Conservation (phyloP, 2,329 filamentous ascomycete species). For the Lecanoromycetidae sp. region DNA sequence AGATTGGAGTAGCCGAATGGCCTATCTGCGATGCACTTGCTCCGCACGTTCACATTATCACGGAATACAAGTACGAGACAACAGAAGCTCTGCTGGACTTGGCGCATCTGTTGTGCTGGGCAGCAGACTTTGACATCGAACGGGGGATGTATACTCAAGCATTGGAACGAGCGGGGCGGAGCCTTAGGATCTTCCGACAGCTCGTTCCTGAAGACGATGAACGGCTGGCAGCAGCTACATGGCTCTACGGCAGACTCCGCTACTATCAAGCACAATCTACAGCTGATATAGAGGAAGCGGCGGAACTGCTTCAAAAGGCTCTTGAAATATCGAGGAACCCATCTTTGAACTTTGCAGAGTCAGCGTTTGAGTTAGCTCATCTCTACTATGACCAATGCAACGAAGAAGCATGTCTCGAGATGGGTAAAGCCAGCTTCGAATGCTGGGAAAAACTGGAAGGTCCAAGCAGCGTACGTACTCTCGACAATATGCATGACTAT, state of each 20-base stretch:
- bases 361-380: slow-evolving; percentile 9
- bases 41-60: slow-evolving; percentile 8
- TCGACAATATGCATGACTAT: slow-evolving; percentile 13
- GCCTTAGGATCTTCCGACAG: slow-evolving; percentile 4
- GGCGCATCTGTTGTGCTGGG: slow-evolving; percentile 11
- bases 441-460: slow-evolving; percentile 8
- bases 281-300: background rate
- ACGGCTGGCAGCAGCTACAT: slow-evolving; percentile 6
- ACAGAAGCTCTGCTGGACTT: slow-evolving; percentile 8
- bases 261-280: slow-evolving; percentile 6
- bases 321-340: slow-evolving; percentile 5
- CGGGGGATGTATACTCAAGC: slow-evolving; percentile 10
- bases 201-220: slow-evolving; percentile 6
- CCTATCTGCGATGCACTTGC: slow-evolving; percentile 4
- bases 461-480: slow-evolving; percentile 5
- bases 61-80: slow-evolving; percentile 1
- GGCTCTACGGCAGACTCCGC: slow-evolving; percentile 10
- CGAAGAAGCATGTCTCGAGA: slow-evolving; percentile 4
- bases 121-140: slow-evolving; percentile 12
- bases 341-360: slow-evolving; percentile 8
- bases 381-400: slow-evolving; percentile 9
- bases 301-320: slow-evolving; percentile 4
- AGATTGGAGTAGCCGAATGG: slow-evolving; percentile 8
- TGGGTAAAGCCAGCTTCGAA: slow-evolving; percentile 12
- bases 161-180: slow-evolving; percentile 1